Conservation (phyloP, 2,329 filamentous ascomycete genomes). For the Paracoccidioides lutzii region DNA sequence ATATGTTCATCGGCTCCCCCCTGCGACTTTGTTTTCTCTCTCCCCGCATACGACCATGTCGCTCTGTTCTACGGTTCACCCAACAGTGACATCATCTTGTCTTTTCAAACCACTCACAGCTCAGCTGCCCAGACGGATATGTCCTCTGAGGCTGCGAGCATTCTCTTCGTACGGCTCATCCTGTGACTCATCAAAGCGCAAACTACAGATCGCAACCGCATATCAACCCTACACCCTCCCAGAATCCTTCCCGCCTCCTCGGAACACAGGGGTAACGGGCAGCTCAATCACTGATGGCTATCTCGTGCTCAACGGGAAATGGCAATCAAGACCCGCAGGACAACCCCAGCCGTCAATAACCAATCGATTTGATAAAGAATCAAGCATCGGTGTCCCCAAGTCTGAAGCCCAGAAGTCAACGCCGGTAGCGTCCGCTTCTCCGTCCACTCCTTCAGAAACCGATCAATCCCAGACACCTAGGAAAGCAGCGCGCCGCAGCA, state of each 20-base stretch:
- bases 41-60: constrained; percentile 23
- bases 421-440: constrained; percentile 22
- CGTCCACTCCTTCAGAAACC: constrained; percentile 14
- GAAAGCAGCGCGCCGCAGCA: constrained; percentile 48
- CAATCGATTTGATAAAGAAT: constrained; percentile 17
- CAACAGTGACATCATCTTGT: constrained; percentile 36
- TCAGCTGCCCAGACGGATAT: constrained; percentile 27
- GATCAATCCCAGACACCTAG: constrained; percentile 27
- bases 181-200: constrained; percentile 42
- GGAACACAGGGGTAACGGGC: constrained; percentile 46
- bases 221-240: constrained; percentile 50
- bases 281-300: constrained; percentile 46
- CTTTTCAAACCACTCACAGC: constrained; percentile 27
- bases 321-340: constrained; percentile 30
- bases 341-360: constrained; percentile 19
- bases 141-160: constrained; percentile 29
- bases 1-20: too few relatives aligned
- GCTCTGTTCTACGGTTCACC: constrained; percentile 24
- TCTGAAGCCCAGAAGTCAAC: constrained; percentile 55
- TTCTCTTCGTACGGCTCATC: constrained; percentile 36
- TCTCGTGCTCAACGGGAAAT: constrained; percentile 36
- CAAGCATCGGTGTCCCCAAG: constrained; percentile 43
- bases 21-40: not conserved
- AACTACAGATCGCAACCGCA: constrained; percentile 53
- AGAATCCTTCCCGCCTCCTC: constrained; percentile 42